These are phyloP conservation scores for Daedaleopsis sinensis DNA, from an alignment of 768 basidiomycete species.

Conservation along the genomic window DNA sequence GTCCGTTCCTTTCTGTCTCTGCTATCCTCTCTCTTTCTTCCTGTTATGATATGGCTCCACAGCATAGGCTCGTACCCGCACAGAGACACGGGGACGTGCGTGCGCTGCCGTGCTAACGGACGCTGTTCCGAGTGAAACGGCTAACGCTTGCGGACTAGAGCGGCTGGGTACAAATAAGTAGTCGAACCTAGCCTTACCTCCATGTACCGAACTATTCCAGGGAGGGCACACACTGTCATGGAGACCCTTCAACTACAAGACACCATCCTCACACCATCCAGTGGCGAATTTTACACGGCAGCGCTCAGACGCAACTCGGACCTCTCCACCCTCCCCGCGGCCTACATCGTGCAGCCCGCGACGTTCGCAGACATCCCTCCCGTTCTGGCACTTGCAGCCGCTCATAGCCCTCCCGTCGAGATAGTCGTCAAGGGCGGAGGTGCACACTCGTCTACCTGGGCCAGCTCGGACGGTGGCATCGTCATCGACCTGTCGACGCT, in stretches of 20 bases:
- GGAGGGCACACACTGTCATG: conserved; percentile 5
- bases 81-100: no score
- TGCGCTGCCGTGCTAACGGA: no score
- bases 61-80: no score
- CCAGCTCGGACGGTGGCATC: conserved; percentile 36
- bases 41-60: no score
- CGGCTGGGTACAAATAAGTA: no score
- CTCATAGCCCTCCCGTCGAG: conserved; percentile 21
- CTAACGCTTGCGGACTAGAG: no score
- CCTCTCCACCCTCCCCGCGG: conserved; percentile 20
- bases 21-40: no score
- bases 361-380: no score
- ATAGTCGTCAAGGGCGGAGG: conserved; percentile 35
- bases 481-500: conserved; percentile 37
- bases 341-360: conserved; percentile 20
- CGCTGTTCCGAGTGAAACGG: no score
- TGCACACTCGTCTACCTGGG: conserved; percentile 32
- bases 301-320: conserved; percentile 24
- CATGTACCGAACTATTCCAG: no score
- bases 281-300: conserved; percentile 20
- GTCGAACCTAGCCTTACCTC: no score
- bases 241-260: conserved; percentile 14
- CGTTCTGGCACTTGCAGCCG: conserved; percentile 18
- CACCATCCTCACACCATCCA: conserved; percentile 18
- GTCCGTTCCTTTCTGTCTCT: no score